phyloP scores from a whole-genome alignment of 495 filamentous ascomycete species.

The Chaetomium tenue region DNA sequence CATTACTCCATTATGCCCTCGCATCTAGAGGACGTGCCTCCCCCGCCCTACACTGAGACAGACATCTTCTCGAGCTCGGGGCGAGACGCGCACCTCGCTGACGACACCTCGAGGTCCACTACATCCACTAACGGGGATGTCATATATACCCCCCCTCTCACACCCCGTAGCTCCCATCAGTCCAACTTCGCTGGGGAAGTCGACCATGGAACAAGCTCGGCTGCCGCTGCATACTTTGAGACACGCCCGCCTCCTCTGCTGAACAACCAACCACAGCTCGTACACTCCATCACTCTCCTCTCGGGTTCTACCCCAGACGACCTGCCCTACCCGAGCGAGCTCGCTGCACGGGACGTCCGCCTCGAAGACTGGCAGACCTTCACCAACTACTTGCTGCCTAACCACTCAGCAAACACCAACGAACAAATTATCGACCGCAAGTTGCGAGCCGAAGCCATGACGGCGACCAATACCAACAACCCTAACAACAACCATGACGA shows the following conservation, averaged over 20 bases:
- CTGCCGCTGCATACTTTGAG: conserved; percentile 44
- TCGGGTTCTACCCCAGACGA: conserved; percentile 28
- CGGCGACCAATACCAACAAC: conserved; percentile 12
- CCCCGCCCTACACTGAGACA: conserved; percentile 52
- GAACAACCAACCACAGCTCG: conserved; percentile 18
- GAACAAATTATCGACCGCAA: conserved; percentile 41
- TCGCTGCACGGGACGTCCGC: conserved; percentile 38
- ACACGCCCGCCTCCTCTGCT: conserved; percentile 34
- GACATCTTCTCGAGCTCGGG: conserved; percentile 45
- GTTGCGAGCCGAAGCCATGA: conserved; percentile 32
- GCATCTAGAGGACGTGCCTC: conserved; percentile 39
- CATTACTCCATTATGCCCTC: conserved; percentile 24
- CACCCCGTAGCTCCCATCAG: conserved; percentile 38
- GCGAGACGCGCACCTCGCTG: conserved; percentile 24
- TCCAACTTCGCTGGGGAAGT: conserved; percentile 32
- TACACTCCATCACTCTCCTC: conserved; percentile 29
- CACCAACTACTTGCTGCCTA: conserved; percentile 44
- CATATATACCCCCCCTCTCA: conserved; percentile 51
- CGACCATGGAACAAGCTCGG: conserved; percentile 30
- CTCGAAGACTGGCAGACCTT: conserved; percentile 53
- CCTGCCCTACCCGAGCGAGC: conserved; percentile 38
- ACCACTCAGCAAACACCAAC: conserved; percentile 35
- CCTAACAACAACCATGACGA: conserved; percentile 24
- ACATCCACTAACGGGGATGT: conserved; percentile 39
- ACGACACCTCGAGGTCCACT: conserved; percentile 30